These are phyloP conservation scores for Diaporthe citri DNA, from an alignment of 2,329 filamentous ascomycete species.

Conservation along the genomic window DNA sequence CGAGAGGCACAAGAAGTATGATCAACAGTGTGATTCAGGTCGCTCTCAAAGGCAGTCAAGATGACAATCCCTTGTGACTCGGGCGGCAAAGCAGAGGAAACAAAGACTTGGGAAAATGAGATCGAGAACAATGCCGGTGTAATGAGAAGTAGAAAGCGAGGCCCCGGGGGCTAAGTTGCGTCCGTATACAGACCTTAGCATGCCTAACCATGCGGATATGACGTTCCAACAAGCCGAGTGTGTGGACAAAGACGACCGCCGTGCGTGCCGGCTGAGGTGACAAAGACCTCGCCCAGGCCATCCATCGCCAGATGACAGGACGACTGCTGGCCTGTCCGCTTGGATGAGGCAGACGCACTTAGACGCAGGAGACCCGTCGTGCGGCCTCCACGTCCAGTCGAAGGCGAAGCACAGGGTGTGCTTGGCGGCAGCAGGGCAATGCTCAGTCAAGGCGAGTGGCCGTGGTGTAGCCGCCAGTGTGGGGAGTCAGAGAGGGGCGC, in stretches of 20 bases:
- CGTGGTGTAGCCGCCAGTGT: slow-evolving; percentile 35
- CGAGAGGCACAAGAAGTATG: slow-evolving; percentile 30
- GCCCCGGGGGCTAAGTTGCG: background rate
- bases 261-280: slow-evolving; percentile 29
- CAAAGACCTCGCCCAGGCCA: slow-evolving; percentile 27
- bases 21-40: slow-evolving; percentile 30
- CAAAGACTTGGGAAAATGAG: slow-evolving; percentile 25
- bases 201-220: slow-evolving; percentile 29
- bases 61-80: slow-evolving; percentile 29
- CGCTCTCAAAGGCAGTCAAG: slow-evolving; percentile 28
- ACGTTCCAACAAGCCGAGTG: slow-evolving; percentile 19
- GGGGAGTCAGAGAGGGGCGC: slow-evolving; percentile 11
- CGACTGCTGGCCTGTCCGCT: slow-evolving; percentile 27
- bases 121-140: slow-evolving; percentile 26
- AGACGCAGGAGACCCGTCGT: slow-evolving; percentile 27
- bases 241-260: slow-evolving; percentile 30
- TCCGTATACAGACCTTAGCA: slow-evolving; percentile 2
- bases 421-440: slow-evolving; percentile 36
- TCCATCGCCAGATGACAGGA: slow-evolving; percentile 18
- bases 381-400: slow-evolving; percentile 29
- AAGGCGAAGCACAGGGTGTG: slow-evolving; percentile 7
- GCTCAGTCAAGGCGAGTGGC: slow-evolving; percentile 39
- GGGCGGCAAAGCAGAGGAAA: slow-evolving; percentile 22
- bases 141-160: slow-evolving; percentile 16
- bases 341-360: slow-evolving; percentile 26